Conservation (phyloP, 345 rosid species). For the Eucalyptus pauciflora region DNA sequence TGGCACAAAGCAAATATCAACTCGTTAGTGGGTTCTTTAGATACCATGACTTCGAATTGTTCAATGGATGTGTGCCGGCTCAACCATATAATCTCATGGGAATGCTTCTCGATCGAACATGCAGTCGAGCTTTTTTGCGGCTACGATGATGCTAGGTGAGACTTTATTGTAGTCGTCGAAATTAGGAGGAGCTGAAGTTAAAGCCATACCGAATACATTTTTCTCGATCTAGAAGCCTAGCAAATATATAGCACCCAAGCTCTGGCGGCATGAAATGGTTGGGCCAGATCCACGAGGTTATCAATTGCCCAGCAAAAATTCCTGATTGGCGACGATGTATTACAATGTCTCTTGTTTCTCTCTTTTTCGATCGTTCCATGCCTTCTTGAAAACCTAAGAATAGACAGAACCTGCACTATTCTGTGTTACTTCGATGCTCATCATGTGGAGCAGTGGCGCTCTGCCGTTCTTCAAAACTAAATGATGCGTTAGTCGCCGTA, state of each 20-base stretch:
- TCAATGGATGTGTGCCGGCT: not conserved
- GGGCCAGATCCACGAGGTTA: not conserved
- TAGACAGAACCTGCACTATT: not conserved
- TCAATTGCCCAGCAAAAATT: not conserved
- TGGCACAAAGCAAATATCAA: not conserved
- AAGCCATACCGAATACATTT: not conserved
- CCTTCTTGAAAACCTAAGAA: not conserved
- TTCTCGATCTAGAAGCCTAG: not conserved
- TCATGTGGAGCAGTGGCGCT: not conserved
- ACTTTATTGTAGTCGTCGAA: not conserved
- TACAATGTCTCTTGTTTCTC: not conserved
- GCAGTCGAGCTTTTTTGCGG: not conserved
- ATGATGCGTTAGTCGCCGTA: not conserved
- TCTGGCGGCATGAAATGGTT: not conserved
- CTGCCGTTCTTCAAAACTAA: not conserved
- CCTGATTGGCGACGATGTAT: not conserved
- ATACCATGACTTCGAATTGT: not conserved
- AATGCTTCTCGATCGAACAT: not conserved
- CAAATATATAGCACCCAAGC: not conserved
- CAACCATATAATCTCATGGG: not conserved
- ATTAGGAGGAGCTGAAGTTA: not conserved
- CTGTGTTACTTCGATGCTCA: not conserved
- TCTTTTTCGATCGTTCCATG: not conserved
- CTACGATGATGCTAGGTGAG: not conserved
- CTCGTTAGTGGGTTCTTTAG: not conserved